Evolutionary conservation across 2,329 filamentous ascomycete genomes (phyloP).

Genomic region (Fusarium irregulare): DNA sequence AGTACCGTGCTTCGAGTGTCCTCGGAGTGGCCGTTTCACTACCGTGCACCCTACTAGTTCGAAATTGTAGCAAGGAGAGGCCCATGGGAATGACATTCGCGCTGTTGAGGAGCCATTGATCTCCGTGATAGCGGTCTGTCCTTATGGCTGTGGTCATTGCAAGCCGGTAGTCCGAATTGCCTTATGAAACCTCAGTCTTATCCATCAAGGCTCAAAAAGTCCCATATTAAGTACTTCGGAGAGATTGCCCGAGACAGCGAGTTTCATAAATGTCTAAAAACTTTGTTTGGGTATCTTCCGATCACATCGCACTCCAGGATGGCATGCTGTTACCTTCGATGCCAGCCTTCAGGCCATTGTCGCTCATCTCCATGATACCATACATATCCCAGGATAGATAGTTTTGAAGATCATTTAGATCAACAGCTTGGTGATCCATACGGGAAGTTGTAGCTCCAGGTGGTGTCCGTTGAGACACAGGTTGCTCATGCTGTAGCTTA

Average conservation of each 20-base stretch:
- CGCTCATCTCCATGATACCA: slow-evolving; percentile 56
- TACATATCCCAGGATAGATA: slow-evolving; percentile 57
- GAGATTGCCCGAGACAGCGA: not conserved
- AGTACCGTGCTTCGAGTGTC: slow-evolving; percentile 15
- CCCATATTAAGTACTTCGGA: not conserved
- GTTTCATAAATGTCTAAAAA: not conserved
- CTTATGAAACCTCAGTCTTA: slow-evolving; percentile 1
- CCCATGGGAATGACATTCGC: not conserved
- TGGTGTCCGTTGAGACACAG: slow-evolving; percentile 45
- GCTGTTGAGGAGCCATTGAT: not conserved
- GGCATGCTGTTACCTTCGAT: slow-evolving; percentile 51
- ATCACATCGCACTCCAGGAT: slow-evolving; percentile 46
- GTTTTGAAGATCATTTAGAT: slow-evolving; percentile 54
- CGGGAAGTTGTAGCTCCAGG: slow-evolving; percentile 36
- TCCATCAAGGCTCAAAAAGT: not conserved
- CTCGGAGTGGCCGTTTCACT: slow-evolving; percentile 11
- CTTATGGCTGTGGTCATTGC: slow-evolving; percentile 17
- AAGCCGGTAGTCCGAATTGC: slow-evolving; percentile 29
- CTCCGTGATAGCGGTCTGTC: slow-evolving; percentile 25
- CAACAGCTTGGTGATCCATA: slow-evolving; percentile 52
- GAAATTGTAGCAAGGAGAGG: not conserved
- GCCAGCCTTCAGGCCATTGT: slow-evolving; percentile 51
- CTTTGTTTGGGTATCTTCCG: not conserved
- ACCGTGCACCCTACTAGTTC: not conserved
- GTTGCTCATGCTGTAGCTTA: slow-evolving; percentile 54